phyloP scores from a whole-genome alignment of 2,329 filamentous ascomycete genomes.

The Talaromyces amestolkiae region DNA sequence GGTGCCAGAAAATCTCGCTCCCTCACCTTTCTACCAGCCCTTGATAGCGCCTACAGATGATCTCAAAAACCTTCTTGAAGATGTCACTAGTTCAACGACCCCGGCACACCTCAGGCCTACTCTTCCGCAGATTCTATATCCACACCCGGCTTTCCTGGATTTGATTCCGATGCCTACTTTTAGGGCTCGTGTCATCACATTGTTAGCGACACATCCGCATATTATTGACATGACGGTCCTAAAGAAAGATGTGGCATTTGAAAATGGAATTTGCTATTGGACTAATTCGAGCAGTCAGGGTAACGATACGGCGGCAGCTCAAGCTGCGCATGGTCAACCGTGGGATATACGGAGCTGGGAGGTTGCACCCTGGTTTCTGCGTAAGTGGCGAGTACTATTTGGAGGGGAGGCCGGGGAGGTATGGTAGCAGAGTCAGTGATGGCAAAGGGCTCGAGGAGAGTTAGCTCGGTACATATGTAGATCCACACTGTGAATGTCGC shows the following conservation, averaged over 20 bases:
- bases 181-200: constrained; percentile 33
- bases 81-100: constrained; percentile 22
- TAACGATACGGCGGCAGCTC: background rate
- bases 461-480: no score
- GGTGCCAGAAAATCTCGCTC: constrained; percentile 24
- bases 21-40: constrained; percentile 35
- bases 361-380: background rate
- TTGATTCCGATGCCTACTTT: constrained; percentile 37
- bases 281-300: background rate
- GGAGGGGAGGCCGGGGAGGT: background rate
- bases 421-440: background rate
- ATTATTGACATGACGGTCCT: constrained; percentile 36
- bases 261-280: constrained; percentile 30
- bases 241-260: constrained; percentile 38
- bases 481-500: background rate
- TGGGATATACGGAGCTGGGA: background rate
- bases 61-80: constrained; percentile 24
- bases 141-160: constrained; percentile 40
- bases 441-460: constrained; percentile 19
- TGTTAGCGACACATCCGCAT: constrained; percentile 31
- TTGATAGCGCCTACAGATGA: background rate
- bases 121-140: constrained; percentile 37
- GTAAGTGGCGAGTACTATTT: background rate
- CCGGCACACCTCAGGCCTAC: constrained; percentile 40
- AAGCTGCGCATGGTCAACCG: background rate